phyloP scores from a whole-genome alignment of 345 rosid genomes.

The Arabis hirsuta region DNA sequence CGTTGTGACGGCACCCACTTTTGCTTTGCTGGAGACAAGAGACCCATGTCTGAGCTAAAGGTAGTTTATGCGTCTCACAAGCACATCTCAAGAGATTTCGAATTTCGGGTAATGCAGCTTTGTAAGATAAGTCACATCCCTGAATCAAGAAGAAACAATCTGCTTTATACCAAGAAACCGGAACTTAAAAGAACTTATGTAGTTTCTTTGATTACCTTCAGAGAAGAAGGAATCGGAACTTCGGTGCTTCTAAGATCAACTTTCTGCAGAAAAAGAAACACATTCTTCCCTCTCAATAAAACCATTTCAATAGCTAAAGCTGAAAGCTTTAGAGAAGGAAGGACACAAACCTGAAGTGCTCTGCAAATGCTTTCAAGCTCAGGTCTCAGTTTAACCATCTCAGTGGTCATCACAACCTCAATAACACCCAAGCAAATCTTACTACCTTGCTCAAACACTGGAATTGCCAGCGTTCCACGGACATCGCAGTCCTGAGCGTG shows the following conservation, averaged over 20 bases:
- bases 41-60: conserved; percentile 90
- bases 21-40: conserved; percentile 77
- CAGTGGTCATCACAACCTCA: conserved; percentile 83
- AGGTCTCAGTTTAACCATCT: conserved; percentile 63
- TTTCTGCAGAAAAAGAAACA: conserved; percentile 54
- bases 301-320: conserved; percentile 1
- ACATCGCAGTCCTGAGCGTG: conserved; percentile 79
- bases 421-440: conserved; percentile 86
- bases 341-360: conserved; percentile 79
- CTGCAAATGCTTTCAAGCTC: conserved; percentile 85
- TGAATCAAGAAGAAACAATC: conserved; percentile 41
- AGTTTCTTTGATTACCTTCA: conserved; percentile 53
- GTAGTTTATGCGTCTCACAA: conserved; percentile 75
- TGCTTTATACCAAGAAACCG: conserved; percentile 24
- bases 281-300: conserved; percentile 1
- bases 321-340: conserved; percentile 9
- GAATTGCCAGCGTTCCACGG: conserved; percentile 87
- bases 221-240: conserved; percentile 41
- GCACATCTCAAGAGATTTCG: conserved; percentile 70
- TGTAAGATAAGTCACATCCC: conserved; percentile 58
- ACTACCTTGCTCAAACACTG: conserved; percentile 87
- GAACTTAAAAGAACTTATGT: not conserved
- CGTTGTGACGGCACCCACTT: conserved; percentile 78
- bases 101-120: conserved; percentile 83
- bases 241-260: conserved; percentile 82